Percentiles rank a stretch among this genome's conserved stretches.
phyloP scores from a whole-genome alignment of 331 rosid genomes.

The Quercus tomentella region DNA sequence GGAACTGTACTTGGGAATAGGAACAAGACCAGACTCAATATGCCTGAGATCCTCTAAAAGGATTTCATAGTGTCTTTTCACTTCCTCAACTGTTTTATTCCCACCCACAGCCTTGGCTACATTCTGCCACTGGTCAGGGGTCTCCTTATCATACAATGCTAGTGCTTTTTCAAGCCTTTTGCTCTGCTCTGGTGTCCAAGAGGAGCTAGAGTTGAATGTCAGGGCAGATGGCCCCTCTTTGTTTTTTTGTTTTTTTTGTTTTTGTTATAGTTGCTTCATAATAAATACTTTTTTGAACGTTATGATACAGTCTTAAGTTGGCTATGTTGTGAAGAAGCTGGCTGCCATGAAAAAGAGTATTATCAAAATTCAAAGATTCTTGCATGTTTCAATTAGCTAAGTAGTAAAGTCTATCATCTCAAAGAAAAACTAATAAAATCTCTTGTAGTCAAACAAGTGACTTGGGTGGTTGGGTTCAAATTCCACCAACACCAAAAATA shows the following conservation, averaged over 20 bases:
- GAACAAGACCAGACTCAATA: too few species aligned
- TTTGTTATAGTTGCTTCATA: neutral
- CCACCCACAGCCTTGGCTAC: too few species aligned
- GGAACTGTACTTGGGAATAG: slow-evolving; percentile 58
- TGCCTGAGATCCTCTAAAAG: too few species aligned
- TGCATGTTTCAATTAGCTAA: too few species aligned
- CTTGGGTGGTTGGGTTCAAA: too few species aligned
- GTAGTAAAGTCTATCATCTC: too few species aligned
- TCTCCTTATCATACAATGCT: slow-evolving; percentile 57
- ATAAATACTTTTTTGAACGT: neutral
- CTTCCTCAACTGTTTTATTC: too few species aligned
- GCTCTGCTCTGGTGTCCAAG: slow-evolving; percentile 71
- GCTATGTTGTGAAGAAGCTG: neutral
- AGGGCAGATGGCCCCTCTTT: too few species aligned
- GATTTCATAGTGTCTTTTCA: too few species aligned
- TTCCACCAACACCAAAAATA: too few species aligned
- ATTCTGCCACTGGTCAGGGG: slow-evolving; percentile 66
- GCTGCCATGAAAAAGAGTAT: neutral
- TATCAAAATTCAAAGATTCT: neutral
- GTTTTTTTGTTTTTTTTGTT: neutral
- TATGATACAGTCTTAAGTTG: neutral
- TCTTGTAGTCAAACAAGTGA: too few species aligned
- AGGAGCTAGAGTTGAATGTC: slow-evolving; percentile 25
- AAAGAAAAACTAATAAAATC: too few species aligned
- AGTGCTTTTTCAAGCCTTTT: slow-evolving; percentile 68